These are phyloP conservation scores for Saksenaea vasiformis DNA, from an alignment of 371 early-diverging fungal genomes.

Conservation along the genomic window DNA sequence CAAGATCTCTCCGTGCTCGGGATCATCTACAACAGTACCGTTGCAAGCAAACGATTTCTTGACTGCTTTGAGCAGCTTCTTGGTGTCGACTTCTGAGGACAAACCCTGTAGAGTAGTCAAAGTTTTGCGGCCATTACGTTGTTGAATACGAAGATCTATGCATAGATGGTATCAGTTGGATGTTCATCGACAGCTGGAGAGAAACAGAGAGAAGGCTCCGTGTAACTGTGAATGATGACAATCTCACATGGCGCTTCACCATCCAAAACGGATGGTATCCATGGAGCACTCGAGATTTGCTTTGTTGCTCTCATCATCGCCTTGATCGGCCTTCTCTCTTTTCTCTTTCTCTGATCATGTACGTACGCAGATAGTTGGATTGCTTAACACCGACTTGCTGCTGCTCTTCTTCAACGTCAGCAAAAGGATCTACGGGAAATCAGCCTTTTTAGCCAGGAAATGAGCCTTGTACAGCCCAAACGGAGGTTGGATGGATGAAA, in stretches of 20 bases:
- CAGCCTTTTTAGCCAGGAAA: constrained; percentile 9
- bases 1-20: constrained; percentile 87
- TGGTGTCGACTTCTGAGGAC: constrained; percentile 82
- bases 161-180: background rate
- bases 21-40: constrained; percentile 91
- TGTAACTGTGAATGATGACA: background rate
- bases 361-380: constrained; percentile 79
- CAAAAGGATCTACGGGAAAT: constrained; percentile 69
- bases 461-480: constrained; percentile 4
- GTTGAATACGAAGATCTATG: constrained; percentile 93
- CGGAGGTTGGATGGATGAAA: background rate
- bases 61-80: constrained; percentile 89
- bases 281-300: background rate
- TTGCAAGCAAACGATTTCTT: constrained; percentile 97
- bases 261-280: constrained; percentile 16
- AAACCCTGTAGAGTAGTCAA: constrained; percentile 93
- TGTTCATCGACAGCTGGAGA: background rate
- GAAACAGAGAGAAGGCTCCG: background rate
- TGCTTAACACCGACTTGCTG: constrained; percentile 40
- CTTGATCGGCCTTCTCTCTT: constrained; percentile 9
- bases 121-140: constrained; percentile 96
- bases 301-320: background rate
- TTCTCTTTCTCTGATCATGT: background rate
- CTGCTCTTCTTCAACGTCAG: constrained; percentile 72
- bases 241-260: constrained; percentile 11